Evolutionary conservation across 345 rosid genomes (phyloP).

Genomic region (Populus deltoides): DNA sequence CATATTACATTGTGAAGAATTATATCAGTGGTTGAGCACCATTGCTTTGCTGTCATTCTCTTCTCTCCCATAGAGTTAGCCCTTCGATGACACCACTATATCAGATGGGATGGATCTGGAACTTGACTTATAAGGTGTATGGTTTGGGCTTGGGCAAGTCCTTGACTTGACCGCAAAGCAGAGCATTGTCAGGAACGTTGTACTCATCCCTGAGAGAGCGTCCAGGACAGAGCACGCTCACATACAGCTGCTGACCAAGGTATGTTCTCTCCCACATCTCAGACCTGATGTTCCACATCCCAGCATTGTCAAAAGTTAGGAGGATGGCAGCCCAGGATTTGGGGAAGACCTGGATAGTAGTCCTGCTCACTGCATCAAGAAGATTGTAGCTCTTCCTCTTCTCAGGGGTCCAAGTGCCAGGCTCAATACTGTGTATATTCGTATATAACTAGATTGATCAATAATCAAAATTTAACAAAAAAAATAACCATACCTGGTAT

Average conservation of each 20-base stretch:
- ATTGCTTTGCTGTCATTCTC: too few relatives aligned
- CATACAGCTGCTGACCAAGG: constrained; percentile 74
- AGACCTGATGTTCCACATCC: constrained; percentile 93
- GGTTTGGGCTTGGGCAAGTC: constrained; percentile 62
- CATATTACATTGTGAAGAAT: too few relatives aligned
- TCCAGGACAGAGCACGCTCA: constrained; percentile 61
- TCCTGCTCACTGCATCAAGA: constrained; percentile 80
- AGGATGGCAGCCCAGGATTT: constrained; percentile 83
- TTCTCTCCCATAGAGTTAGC: too few relatives aligned
- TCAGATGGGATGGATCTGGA: too few relatives aligned
- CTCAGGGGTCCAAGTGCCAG: constrained; percentile 73
- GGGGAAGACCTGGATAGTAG: constrained; percentile 80
- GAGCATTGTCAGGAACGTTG: constrained; percentile 59
- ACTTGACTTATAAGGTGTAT: constrained; percentile 31
- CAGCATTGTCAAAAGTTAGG: constrained; percentile 81
- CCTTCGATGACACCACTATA: too few relatives aligned
- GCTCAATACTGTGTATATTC: constrained; percentile 46
- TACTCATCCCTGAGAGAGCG: constrained; percentile 80
- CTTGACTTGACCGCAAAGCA: constrained; percentile 57
- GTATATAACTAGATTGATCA: background rate
- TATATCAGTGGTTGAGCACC: too few relatives aligned
- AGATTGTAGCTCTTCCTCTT: constrained; percentile 78
- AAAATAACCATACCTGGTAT: too few relatives aligned
- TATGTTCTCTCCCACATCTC: constrained; percentile 59
- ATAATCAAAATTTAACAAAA: too few relatives aligned